phyloP scores from a whole-genome alignment of 306 rosid species.

The Quercus aquifolioides region DNA sequence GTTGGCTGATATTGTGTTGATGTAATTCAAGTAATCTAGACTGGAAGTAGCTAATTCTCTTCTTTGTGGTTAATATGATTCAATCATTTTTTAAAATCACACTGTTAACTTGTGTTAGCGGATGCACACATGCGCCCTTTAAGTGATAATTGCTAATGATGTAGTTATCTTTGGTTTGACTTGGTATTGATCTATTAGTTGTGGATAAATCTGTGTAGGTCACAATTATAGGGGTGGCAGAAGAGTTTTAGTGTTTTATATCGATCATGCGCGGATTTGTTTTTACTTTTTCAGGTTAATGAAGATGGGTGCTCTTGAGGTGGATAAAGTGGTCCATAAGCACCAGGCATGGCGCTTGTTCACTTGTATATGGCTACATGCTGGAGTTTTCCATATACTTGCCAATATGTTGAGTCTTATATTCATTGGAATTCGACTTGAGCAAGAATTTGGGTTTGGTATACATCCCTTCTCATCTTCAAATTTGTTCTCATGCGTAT shows the following conservation, averaged over 20 bases:
- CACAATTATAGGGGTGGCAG: not conserved
- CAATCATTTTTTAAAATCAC: not conserved
- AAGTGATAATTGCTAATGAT: not conserved
- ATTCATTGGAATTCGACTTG: constrained; percentile 78
- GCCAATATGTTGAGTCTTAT: constrained; percentile 85
- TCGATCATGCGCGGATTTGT: constrained; percentile 3
- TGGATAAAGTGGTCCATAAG: constrained; percentile 43
- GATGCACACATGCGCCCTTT: not conserved
- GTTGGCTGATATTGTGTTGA: not conserved
- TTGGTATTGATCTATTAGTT: not conserved
- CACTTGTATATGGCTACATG: constrained; percentile 81
- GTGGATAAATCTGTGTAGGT: not conserved
- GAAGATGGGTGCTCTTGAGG: constrained; percentile 78
- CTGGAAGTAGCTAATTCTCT: not conserved
- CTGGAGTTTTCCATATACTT: constrained; percentile 75
- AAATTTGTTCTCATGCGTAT: constrained; percentile 9
- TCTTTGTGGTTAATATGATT: not conserved
- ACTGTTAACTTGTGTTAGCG: not conserved
- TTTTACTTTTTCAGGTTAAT: constrained; percentile 39
- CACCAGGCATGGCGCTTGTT: constrained; percentile 76
- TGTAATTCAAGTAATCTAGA: not conserved
- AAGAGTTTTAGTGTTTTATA: not conserved
- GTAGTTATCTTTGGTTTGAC: not conserved
- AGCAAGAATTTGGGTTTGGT: constrained; percentile 94
- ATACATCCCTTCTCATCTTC: constrained; percentile 37